A percentile compares a stretch with the other conserved stretches of the same genome.
Evolutionary conservation across 257 asterid species (phyloP).

Genomic region (Primulina tabacum): DNA sequence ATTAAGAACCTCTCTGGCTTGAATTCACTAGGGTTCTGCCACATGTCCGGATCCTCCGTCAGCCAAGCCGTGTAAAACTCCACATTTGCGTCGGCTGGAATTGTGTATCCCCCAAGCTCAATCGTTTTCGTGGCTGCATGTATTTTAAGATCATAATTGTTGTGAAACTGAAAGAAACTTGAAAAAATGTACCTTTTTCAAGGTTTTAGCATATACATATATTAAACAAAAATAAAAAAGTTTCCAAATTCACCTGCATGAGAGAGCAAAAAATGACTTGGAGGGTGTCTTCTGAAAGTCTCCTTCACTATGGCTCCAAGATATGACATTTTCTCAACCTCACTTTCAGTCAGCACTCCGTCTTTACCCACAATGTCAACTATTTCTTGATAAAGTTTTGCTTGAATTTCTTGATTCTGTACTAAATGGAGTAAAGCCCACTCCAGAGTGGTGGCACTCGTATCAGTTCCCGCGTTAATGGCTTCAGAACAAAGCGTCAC

Average conservation of each 20-base stretch:
- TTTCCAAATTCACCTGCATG: slow-evolving; percentile 51
- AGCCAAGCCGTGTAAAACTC: slow-evolving; percentile 92
- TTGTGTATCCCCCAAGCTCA: slow-evolving; percentile 76
- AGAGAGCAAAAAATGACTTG: slow-evolving; percentile 83
- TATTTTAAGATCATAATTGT: not conserved
- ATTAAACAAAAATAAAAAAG: not conserved
- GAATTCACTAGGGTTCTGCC: slow-evolving; percentile 70
- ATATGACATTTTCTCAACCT: slow-evolving; percentile 78
- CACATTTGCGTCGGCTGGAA: slow-evolving; percentile 67
- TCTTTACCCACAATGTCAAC: slow-evolving; percentile 58
- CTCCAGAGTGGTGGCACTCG: slow-evolving; percentile 83
- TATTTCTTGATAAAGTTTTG: slow-evolving; percentile 58
- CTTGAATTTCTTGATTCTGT: slow-evolving; percentile 68
- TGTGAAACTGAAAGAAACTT: not conserved
- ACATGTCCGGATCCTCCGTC: slow-evolving; percentile 68
- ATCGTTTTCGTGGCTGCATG: slow-evolving; percentile 54
- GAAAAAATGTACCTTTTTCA: no score
- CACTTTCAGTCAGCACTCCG: slow-evolving; percentile 48
- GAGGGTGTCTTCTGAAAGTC: slow-evolving; percentile 78
- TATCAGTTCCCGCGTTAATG: slow-evolving; percentile 90
- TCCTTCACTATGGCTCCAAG: slow-evolving; percentile 77
- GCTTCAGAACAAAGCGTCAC: slow-evolving; percentile 85
- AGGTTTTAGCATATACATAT: no score
- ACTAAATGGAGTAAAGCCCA: slow-evolving; percentile 86
- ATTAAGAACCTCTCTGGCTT: slow-evolving; percentile 74